Evolutionary conservation across 495 filamentous ascomycete genomes (phyloP).

Genomic region (Penicillium chermesinum): DNA sequence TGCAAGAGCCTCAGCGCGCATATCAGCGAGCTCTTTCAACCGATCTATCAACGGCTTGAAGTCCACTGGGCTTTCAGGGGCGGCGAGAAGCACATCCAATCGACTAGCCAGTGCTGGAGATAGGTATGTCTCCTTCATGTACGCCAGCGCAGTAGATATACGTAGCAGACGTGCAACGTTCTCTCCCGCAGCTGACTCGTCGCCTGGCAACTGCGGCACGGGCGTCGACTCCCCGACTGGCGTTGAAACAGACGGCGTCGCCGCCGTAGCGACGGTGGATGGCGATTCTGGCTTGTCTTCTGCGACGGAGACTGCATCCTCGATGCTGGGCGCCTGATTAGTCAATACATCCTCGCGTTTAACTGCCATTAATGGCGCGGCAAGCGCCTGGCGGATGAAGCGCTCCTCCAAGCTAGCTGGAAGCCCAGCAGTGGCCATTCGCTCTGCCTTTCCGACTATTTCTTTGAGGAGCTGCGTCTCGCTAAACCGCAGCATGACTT

Average conservation of each 20-base stretch:
- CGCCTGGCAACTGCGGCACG: conserved; percentile 23
- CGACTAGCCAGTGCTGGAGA: conserved; percentile 43
- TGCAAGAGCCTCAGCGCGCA: conserved; percentile 64
- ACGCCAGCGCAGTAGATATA: conserved; percentile 68
- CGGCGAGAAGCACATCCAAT: conserved; percentile 46
- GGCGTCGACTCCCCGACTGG: conserved; percentile 37
- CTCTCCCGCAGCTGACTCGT: conserved; percentile 33
- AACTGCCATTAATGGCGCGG: conserved; percentile 64
- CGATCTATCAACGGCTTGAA: conserved; percentile 66
- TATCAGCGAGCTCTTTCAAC: conserved; percentile 54
- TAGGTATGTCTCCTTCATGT: conserved; percentile 70
- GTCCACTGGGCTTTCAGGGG: conserved; percentile 48
- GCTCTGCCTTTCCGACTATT: conserved; percentile 64
- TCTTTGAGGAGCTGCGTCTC: conserved; percentile 62
- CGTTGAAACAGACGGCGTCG: conserved; percentile 37
- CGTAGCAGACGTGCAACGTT: conserved; percentile 59
- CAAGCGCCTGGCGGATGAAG: conserved; percentile 71
- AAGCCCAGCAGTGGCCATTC: conserved; percentile 58
- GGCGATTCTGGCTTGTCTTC: conserved; percentile 29
- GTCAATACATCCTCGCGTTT: conserved; percentile 41
- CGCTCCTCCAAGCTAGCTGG: conserved; percentile 81
- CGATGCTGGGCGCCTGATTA: conserved; percentile 11
- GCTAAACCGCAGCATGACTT: conserved; percentile 74
- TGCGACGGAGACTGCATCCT: conserved; percentile 23
- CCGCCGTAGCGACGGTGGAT: conserved; percentile 32